Percentiles rank a stretch among this genome's conserved stretches.
Conservation (phyloP, 345 rosid genomes). For the Brassica rapa region DNA sequence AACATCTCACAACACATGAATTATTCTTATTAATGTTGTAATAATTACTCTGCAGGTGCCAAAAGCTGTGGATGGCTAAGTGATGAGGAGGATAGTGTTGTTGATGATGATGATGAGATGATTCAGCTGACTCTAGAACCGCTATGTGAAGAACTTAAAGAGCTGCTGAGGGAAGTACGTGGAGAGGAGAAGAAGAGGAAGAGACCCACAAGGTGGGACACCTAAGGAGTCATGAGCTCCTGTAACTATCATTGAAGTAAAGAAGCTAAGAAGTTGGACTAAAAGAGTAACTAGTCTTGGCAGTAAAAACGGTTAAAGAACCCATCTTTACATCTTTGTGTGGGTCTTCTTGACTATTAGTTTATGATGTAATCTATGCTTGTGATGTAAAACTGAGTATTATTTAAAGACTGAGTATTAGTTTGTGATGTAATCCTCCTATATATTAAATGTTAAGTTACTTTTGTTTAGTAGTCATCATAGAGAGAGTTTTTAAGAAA, state of each 20-base stretch:
- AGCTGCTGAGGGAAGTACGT: conserved; percentile 6
- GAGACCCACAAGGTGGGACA: conserved; percentile 12
- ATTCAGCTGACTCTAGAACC: conserved; percentile 46
- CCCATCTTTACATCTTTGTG: conserved; percentile 1
- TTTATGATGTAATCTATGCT: too few relatives aligned
- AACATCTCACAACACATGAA: conserved; percentile 3
- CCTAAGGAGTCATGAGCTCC: conserved; percentile 8
- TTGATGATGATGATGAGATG: conserved; percentile 30
- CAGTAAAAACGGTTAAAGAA: not conserved
- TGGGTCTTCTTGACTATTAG: conserved; percentile 9
- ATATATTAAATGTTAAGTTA: too few relatives aligned
- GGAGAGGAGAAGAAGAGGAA: conserved; percentile 1
- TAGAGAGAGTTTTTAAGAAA: too few relatives aligned
- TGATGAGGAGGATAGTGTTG: conserved; percentile 25
- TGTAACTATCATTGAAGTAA: not conserved
- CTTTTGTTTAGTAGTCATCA: too few relatives aligned
- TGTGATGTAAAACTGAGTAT: too few relatives aligned
- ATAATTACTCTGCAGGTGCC: not conserved
- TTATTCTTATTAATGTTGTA: not conserved
- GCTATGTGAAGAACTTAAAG: conserved; percentile 39
- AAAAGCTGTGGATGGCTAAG: conserved; percentile 30
- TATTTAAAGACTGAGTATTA: too few relatives aligned
- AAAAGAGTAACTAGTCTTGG: not conserved
- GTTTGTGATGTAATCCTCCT: too few relatives aligned
- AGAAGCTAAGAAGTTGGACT: not conserved